These are phyloP conservation scores for Gossypium trilobum DNA, from an alignment of 441 rosid genomes.

Conservation along the genomic window DNA sequence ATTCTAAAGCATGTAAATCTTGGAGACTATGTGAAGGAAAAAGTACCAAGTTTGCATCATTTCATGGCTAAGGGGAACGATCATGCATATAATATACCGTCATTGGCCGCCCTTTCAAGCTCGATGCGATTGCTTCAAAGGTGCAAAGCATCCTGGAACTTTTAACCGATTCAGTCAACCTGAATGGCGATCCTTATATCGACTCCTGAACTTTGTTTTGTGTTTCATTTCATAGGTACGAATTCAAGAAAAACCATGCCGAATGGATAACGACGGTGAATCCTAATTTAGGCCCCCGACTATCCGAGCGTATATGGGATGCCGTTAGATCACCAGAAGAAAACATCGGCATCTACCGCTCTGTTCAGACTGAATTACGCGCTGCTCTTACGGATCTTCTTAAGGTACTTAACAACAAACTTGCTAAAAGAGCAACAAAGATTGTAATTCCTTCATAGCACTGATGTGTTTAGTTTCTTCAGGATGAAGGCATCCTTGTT, in stretches of 20 bases:
- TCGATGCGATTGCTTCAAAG: slow-evolving; percentile 63
- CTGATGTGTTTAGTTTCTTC: neutral
- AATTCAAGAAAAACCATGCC: slow-evolving; percentile 72
- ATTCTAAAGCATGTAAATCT: slow-evolving; percentile 39
- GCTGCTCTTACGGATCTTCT: slow-evolving; percentile 59
- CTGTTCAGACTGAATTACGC: slow-evolving; percentile 41
- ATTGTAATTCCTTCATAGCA: neutral
- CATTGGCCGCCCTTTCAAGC: slow-evolving; percentile 69
- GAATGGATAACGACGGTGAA: slow-evolving; percentile 61
- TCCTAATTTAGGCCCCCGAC: slow-evolving; percentile 64
- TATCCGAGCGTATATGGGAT: slow-evolving; percentile 53
- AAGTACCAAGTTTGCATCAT: slow-evolving; percentile 55
- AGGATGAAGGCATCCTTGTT: slow-evolving; percentile 63
- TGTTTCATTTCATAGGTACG: slow-evolving; percentile 35
- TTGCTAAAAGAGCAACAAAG: neutral
- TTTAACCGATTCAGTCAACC: slow-evolving; percentile 1
- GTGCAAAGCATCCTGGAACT: slow-evolving; percentile 22
- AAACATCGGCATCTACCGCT: slow-evolving; percentile 35
- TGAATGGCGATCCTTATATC: neutral
- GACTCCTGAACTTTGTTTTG: slow-evolving; percentile 14
- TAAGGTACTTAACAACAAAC: slow-evolving; percentile 37
- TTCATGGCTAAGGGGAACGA: slow-evolving; percentile 38
- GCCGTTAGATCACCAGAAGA: slow-evolving; percentile 46
- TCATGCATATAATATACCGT: slow-evolving; percentile 38
- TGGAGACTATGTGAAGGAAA: slow-evolving; percentile 55